Conservation (phyloP, 495 filamentous ascomycete species). For the Neurospora cerealis region DNA sequence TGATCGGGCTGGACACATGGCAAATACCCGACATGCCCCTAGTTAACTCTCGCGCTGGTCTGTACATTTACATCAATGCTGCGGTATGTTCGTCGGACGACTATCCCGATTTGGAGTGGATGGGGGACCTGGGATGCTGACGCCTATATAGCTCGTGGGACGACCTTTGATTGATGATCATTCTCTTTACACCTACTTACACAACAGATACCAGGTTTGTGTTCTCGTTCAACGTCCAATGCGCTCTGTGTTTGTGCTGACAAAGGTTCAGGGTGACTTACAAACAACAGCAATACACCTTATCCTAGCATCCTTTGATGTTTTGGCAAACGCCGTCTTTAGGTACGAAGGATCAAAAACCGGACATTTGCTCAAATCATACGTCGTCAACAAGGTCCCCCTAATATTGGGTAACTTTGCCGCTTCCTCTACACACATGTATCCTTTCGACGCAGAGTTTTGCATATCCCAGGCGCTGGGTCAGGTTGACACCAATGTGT, state of each 20-base stretch:
- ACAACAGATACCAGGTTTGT: slow-evolving; percentile 57
- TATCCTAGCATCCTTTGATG: slow-evolving; percentile 79
- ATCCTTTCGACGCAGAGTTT: slow-evolving; percentile 59
- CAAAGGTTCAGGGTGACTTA: slow-evolving; percentile 50
- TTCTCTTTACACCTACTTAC: slow-evolving; percentile 65
- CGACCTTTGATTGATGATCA: slow-evolving; percentile 77
- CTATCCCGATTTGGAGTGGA: background rate
- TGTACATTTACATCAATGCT: slow-evolving; percentile 88
- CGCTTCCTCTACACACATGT: slow-evolving; percentile 32
- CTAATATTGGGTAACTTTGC: slow-evolving; percentile 59
- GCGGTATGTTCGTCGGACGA: slow-evolving; percentile 44
- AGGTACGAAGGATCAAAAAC: slow-evolving; percentile 61
- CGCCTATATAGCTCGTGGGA: slow-evolving; percentile 53
- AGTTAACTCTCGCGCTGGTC: slow-evolving; percentile 72
- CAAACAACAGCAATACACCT: slow-evolving; percentile 69
- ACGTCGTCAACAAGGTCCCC: slow-evolving; percentile 88
- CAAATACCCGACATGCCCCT: slow-evolving; percentile 55
- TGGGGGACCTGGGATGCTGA: slow-evolving; percentile 21
- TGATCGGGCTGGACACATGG: slow-evolving; percentile 43
- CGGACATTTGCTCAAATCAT: slow-evolving; percentile 76
- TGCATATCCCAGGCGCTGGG: slow-evolving; percentile 72
- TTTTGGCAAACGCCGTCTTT: slow-evolving; percentile 76
- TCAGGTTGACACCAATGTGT: slow-evolving; percentile 67
- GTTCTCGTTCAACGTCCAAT: background rate
- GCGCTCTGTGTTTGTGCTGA: background rate